Conservation (phyloP, 495 filamentous ascomycete species). For the Neurospora sp. region DNA sequence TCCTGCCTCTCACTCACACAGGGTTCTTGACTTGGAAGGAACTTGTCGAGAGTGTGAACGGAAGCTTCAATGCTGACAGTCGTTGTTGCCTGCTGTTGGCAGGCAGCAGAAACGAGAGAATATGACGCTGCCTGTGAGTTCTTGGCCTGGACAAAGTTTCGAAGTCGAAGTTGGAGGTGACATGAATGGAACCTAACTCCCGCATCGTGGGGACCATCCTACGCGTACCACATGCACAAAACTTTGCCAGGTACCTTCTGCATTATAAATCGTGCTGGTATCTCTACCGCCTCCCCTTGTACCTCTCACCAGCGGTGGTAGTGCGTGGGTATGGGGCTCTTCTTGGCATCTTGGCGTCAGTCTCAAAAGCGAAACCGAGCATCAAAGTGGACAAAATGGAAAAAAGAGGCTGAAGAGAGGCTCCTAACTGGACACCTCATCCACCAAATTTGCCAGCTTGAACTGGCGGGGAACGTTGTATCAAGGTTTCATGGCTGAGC, state of each 20-base stretch:
- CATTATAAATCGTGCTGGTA: background rate
- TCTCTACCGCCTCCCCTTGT: background rate
- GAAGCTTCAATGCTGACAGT: background rate
- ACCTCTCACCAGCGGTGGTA: background rate
- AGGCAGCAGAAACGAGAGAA: background rate
- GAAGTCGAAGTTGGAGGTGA: background rate
- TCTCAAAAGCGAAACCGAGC: background rate
- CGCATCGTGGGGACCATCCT: background rate
- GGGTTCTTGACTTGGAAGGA: background rate
- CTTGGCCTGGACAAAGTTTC: background rate
- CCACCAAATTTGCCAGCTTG: background rate
- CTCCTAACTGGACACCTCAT: background rate
- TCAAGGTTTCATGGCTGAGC: background rate
- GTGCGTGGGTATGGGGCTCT: background rate
- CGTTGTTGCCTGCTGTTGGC: background rate
- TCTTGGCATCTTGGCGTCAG: background rate
- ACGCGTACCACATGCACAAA: background rate
- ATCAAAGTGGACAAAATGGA: background rate
- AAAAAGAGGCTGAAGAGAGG: background rate
- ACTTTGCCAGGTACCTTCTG: background rate
- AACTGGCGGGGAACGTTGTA: background rate
- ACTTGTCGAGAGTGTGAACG: background rate
- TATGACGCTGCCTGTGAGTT: background rate
- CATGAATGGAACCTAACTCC: background rate
- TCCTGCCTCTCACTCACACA: background rate